These are phyloP conservation scores for Tephrocybe sp. DNA, from an alignment of 768 basidiomycete species.

Conservation along the genomic window DNA sequence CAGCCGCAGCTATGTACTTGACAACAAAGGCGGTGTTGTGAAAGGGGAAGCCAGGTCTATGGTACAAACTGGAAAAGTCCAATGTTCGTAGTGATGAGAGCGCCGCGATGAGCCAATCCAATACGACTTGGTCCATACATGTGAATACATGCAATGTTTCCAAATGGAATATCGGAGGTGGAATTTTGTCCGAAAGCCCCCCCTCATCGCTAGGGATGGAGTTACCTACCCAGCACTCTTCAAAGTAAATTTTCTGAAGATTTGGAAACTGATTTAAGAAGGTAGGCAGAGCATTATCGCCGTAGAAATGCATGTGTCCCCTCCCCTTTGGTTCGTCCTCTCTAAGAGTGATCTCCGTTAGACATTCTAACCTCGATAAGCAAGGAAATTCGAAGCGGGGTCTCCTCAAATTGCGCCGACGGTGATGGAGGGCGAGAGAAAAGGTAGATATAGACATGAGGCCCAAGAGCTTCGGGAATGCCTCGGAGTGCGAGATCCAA, in stretches of 20 bases:
- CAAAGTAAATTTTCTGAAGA: slow-evolving; percentile 10
- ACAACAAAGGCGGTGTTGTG: too few species aligned
- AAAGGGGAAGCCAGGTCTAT: background rate
- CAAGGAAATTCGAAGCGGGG: slow-evolving; percentile 9
- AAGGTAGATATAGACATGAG: slow-evolving; percentile 8
- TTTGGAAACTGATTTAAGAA: slow-evolving; percentile 15
- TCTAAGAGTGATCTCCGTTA: slow-evolving; percentile 8
- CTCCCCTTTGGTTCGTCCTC: slow-evolving; percentile 1
- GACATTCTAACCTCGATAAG: slow-evolving; percentile 1
- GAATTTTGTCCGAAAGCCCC: background rate
- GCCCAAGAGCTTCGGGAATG: slow-evolving; percentile 2
- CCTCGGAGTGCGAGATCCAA: slow-evolving; percentile 11
- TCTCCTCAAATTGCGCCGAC: background rate
- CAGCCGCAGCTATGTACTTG: slow-evolving; percentile 1
- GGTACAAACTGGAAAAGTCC: background rate
- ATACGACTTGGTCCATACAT: background rate
- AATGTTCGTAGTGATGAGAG: slow-evolving; percentile 7
- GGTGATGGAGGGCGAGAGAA: slow-evolving; percentile 12
- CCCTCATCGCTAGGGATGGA: background rate
- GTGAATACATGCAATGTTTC: background rate
- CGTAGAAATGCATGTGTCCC: too few species aligned
- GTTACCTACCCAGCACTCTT: slow-evolving; percentile 2
- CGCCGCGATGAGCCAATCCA: slow-evolving; percentile 8
- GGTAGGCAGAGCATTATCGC: slow-evolving; percentile 10
- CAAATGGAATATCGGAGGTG: background rate